Evolutionary conservation across 208 protist genomes (phyloP).

Genomic region (Crithidia fasciculata): DNA sequence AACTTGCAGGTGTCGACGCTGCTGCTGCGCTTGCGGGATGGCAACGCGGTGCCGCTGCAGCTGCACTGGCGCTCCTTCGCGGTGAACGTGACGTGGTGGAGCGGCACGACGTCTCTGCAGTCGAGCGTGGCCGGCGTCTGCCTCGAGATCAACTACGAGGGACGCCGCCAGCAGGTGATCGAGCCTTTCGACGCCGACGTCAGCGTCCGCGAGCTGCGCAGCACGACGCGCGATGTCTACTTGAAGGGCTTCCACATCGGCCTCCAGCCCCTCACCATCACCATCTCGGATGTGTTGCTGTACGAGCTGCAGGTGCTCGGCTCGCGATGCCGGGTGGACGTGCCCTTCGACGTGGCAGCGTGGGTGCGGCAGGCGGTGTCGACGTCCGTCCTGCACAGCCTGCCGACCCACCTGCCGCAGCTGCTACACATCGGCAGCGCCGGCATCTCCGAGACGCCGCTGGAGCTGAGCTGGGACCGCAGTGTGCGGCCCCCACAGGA

Average conservation of each 20-base stretch:
- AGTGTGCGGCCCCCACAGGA: conserved; percentile 53
- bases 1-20: conserved; percentile 30
- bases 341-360: conserved; percentile 1
- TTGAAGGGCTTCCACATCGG: conserved; percentile 41
- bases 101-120: conserved; percentile 42
- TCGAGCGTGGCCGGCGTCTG: conserved; percentile 47
- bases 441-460: conserved; percentile 38
- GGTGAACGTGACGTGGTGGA: conserved; percentile 37
- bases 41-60: conserved; percentile 26
- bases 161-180: conserved; percentile 34
- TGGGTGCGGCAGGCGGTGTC: conserved; percentile 6
- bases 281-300: conserved; percentile 61
- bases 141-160: conserved; percentile 46
- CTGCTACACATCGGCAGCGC: conserved; percentile 35
- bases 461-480: conserved; percentile 65
- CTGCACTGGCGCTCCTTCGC: conserved; percentile 30
- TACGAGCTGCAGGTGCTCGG: conserved; percentile 52
- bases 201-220: conserved; percentile 44
- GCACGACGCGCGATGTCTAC: conserved; percentile 26
- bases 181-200: conserved; percentile 55
- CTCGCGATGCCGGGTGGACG: conserved; percentile 19
- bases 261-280: conserved; percentile 48
- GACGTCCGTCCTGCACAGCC: conserved; percentile 5
- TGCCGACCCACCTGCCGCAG: conserved; percentile 22
- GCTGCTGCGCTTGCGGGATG: conserved; percentile 35